These are phyloP conservation scores for Saccharata proteae DNA, from an alignment of 2,329 filamentous ascomycete genomes.

Conservation along the genomic window DNA sequence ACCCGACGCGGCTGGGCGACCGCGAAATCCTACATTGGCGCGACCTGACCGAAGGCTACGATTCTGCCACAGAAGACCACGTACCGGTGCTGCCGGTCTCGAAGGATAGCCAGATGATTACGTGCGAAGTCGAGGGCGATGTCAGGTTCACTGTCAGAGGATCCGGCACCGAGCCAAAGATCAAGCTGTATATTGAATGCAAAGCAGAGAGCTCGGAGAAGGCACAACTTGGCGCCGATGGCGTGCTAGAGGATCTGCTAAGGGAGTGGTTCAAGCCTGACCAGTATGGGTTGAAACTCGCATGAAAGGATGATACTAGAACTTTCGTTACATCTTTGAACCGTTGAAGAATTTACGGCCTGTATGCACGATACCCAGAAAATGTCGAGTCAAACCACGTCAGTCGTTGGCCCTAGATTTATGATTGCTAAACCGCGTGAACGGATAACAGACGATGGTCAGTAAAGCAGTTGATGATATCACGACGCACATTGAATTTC, in stretches of 20 bases:
- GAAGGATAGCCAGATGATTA: conserved; percentile 50
- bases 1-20: conserved; percentile 35
- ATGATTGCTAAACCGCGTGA: too few relatives aligned
- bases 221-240: conserved; percentile 32
- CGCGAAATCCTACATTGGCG: conserved; percentile 46
- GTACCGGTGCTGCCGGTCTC: conserved; percentile 45
- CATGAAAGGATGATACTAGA: too few relatives aligned
- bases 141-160: conserved; percentile 48
- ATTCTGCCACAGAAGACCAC: conserved; percentile 41
- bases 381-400: too few relatives aligned
- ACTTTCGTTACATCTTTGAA: too few relatives aligned
- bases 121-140: conserved; percentile 42
- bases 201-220: conserved; percentile 27
- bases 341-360: too few relatives aligned
- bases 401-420: too few relatives aligned
- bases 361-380: too few relatives aligned
- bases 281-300: conserved; percentile 22
- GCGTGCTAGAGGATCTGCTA: conserved; percentile 34
- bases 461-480: too few relatives aligned
- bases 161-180: conserved; percentile 55
- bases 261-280: conserved; percentile 38
- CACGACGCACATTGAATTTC: too few relatives aligned
- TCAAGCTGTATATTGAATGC: conserved; percentile 47
- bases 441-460: too few relatives aligned
- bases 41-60: conserved; percentile 49